Conservation (phyloP, 2,329 filamentous ascomycete species). For the Hypomyces rosellus region DNA sequence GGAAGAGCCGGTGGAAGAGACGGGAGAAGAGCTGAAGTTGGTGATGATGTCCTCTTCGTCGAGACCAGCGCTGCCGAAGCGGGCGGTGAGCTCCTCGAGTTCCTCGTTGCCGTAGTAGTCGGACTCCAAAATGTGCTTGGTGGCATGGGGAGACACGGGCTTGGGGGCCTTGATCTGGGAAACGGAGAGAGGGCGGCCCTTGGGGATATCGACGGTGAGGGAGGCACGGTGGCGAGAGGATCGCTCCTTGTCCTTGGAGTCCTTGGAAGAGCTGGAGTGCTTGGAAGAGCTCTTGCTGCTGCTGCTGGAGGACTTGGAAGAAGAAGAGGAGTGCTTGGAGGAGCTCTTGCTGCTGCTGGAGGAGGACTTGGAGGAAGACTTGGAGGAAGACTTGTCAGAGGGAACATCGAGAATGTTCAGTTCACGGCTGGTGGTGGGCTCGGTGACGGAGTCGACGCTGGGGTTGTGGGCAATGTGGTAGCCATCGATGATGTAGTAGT, state of each 20-base stretch:
- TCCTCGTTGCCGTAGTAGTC: conserved; percentile 68
- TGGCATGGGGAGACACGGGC: conserved; percentile 81
- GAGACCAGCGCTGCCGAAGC: conserved; percentile 59
- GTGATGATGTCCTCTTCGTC: conserved; percentile 51
- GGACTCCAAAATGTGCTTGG: conserved; percentile 76
- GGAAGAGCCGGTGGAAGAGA: conserved; percentile 63
- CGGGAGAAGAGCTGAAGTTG: conserved; percentile 51
- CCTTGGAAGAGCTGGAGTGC: conserved; percentile 40
- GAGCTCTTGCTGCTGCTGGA: conserved; percentile 22
- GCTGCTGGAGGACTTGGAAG: conserved; percentile 22
- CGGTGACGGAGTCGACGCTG: conserved; percentile 77
- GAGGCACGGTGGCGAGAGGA: conserved; percentile 41
- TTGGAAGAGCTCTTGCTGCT: conserved; percentile 34
- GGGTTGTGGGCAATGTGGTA: conserved; percentile 98
- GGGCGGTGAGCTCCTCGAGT: conserved; percentile 72
- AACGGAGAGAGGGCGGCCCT: conserved; percentile 80
- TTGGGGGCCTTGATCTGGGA: conserved; percentile 88
- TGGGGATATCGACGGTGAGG: conserved; percentile 64
- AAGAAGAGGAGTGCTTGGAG: conserved; percentile 29
- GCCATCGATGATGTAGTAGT: conserved; percentile 99
- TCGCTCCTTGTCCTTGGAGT: conserved; percentile 33
- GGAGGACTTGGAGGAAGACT: conserved; percentile 37
- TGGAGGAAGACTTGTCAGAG: conserved; percentile 35
- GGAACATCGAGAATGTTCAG: conserved; percentile 96
- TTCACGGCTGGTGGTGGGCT: conserved; percentile 94